These are phyloP conservation scores for Lepidium campestre DNA, from an alignment of 441 rosid species.

Conservation along the genomic window DNA sequence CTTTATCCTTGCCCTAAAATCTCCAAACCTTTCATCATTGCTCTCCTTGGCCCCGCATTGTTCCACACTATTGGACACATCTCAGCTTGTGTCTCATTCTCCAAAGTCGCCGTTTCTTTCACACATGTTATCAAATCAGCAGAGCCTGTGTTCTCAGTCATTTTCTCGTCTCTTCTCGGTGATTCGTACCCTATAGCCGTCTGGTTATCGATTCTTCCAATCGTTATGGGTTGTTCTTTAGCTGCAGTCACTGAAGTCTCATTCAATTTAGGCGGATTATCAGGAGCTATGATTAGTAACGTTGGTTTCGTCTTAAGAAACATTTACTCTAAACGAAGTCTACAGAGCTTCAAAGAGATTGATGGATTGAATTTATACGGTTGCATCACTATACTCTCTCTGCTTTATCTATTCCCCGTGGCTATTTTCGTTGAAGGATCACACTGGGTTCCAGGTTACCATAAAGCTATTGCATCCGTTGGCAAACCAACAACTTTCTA, in stretches of 20 bases:
- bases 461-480: conserved; percentile 59
- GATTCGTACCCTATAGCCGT: conserved; percentile 75
- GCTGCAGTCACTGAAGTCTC: conserved; percentile 93
- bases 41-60: conserved; percentile 86
- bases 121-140: conserved; percentile 92
- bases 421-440: conserved; percentile 82
- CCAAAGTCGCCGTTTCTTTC: conserved; percentile 94
- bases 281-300: conserved; percentile 92
- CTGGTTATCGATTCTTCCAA: conserved; percentile 89
- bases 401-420: conserved; percentile 72
- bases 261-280: conserved; percentile 70
- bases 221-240: conserved; percentile 85
- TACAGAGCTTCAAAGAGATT: conserved; percentile 78
- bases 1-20: conserved; percentile 74
- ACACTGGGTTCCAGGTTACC: conserved; percentile 82
- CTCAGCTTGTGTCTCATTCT: conserved; percentile 94
- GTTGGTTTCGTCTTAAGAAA: conserved; percentile 82
- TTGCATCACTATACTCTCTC: conserved; percentile 64
- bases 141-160: conserved; percentile 87
- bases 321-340: conserved; percentile 74
- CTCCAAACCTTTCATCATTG: conserved; percentile 70
- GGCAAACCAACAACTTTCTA: conserved; percentile 70
- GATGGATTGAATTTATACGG: conserved; percentile 87
- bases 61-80: conserved; percentile 95
- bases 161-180: conserved; percentile 80